Evolutionary conservation across 1,284 basidiomycete species (phyloP).

Genomic region (Leccinum fuscescens): DNA sequence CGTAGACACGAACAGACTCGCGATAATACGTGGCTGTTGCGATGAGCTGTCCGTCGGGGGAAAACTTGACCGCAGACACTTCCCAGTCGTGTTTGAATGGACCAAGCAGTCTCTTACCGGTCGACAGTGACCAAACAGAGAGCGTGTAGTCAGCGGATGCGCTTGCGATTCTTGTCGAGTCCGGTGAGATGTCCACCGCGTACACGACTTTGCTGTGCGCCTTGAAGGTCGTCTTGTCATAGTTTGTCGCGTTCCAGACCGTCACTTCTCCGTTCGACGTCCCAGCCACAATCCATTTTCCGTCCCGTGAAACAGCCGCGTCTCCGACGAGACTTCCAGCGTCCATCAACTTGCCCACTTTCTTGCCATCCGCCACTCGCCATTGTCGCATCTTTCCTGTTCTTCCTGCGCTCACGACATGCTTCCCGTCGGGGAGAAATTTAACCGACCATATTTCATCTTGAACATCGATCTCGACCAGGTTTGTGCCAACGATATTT

Average conservation of each 20-base stretch:
- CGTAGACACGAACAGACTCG: background rate
- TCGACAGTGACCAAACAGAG: background rate
- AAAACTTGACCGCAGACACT: background rate
- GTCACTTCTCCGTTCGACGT: background rate
- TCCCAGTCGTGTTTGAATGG: background rate
- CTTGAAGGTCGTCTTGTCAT: background rate
- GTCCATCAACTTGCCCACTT: background rate
- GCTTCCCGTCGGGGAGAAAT: background rate
- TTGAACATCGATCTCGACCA: background rate
- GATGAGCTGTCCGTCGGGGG: background rate
- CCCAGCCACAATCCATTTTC: background rate
- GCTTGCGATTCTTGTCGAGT: background rate
- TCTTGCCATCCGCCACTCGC: background rate
- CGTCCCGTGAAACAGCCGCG: background rate
- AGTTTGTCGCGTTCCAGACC: background rate
- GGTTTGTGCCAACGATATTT: background rate
- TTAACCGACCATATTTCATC: background rate
- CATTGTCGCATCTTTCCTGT: background rate
- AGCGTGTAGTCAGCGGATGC: background rate
- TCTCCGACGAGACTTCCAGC: background rate
- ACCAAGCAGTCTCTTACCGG: background rate
- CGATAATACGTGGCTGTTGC: background rate
- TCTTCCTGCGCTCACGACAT: background rate
- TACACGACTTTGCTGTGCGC: background rate
- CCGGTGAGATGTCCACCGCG: background rate